Base-by-base conservation (phyloP, 257 asterid genomes). In the Orobanche coerulescens region DNA sequence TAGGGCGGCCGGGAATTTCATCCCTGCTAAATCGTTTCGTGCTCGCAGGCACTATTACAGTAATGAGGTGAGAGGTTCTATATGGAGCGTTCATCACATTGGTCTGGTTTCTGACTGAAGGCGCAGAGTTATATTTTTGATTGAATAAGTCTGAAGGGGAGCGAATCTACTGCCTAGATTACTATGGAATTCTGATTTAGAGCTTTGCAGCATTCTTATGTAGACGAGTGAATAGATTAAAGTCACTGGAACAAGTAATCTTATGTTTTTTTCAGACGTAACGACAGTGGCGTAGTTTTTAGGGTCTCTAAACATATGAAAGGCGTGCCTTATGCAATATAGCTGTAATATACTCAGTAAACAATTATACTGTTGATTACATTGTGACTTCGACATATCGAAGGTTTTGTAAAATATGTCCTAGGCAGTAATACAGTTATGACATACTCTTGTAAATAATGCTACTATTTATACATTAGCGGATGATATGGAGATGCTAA, bases 21-120 rank as follows among this genome's bases (percentile, higher is more conserved):
- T 93, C 36, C 98, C 98, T 43, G 78, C 96, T 4, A 93, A 86
- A 76, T 77, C 98, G 23, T 93, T 89, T 70, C 94, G 98, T 53
- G 83, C 95, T 70, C 95, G 97, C 46, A 80, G 79, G 74, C 64
- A 65, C 65, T 93, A 93, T 43, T 93, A 79, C 78, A 80, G 79
- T 64, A 93, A 93, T 37, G 98, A 93, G 97, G 98, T 86, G 42
- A 44, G 74, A 10, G 36, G 15, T 62, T 69, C 12, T 19, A 1
- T 16, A 34, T 22, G 30, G 3, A 6, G 51, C 47, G 26, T 40
- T 37, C 16, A 0, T 51, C 37, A 4, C 34, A 24, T 25, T 20
- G 52, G 18, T 48, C 4, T 62, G 47, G 40, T 64, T 53, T 34
- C n/a, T 5, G 44, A 22, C 15, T 63, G 6, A 14, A n/a, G 10